A percentile compares a stretch with the other conserved stretches of the same genome.
These are phyloP conservation scores for Exophiala sp. DNA, from an alignment of 2,329 filamentous ascomycete species.

Conservation along the genomic window DNA sequence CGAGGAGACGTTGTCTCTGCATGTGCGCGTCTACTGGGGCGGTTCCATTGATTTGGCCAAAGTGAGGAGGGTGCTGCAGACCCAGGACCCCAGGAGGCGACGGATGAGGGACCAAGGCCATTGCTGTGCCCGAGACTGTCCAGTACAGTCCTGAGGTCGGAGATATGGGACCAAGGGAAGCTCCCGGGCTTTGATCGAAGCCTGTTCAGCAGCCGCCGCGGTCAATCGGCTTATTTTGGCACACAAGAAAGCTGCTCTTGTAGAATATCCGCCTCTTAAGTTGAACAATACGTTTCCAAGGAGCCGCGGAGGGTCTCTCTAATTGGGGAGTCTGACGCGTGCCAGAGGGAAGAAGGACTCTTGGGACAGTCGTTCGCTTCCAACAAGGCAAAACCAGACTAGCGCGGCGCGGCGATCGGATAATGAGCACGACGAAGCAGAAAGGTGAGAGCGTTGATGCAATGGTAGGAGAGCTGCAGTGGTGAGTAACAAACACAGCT, in stretches of 20 bases:
- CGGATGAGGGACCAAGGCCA: conserved; percentile 24
- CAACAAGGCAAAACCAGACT: not conserved
- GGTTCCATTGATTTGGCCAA: conserved; percentile 43
- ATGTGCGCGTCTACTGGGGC: conserved; percentile 44
- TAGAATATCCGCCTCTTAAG: not conserved
- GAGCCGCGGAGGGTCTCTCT: not conserved
- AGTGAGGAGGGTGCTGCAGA: conserved; percentile 33
- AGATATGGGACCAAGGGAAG: not conserved
- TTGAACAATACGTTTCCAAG: not conserved
- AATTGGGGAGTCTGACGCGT: not conserved
- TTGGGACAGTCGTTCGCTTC: not conserved
- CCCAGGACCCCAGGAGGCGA: conserved; percentile 23
- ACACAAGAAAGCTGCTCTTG: not conserved
- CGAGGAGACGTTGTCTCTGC: conserved; percentile 57
- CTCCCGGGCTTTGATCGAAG: not conserved
- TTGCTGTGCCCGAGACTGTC: not conserved
- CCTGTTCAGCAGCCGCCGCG: not conserved
- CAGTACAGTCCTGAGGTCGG: not conserved
- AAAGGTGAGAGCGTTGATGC: conserved; percentile 1
- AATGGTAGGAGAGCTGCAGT: conserved; percentile 1
- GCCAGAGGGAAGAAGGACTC: not conserved
- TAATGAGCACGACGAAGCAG: not conserved
- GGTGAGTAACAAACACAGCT: not conserved
- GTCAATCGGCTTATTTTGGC: not conserved
- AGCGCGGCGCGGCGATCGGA: not conserved